Percentiles rank a stretch among this genome's conserved stretches.
Conservation (phyloP, 2,329 filamentous ascomycete species). For the Hymenoscyphus occultus region DNA sequence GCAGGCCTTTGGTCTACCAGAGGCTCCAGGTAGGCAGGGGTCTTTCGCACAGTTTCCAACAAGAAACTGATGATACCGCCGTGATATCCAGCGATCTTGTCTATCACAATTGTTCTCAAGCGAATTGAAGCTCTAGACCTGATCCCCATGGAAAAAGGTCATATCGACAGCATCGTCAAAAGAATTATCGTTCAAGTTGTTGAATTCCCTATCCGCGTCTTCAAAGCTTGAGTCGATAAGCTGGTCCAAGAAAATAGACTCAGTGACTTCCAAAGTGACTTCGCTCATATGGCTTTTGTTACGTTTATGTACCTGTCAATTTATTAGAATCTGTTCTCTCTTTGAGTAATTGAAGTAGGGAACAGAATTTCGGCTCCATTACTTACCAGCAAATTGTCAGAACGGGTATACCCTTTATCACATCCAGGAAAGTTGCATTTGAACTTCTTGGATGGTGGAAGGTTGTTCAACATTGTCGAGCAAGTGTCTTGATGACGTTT, state of each 20-base stretch:
- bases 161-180: neutral
- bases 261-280: neutral
- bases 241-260: neutral
- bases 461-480: neutral
- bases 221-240: neutral
- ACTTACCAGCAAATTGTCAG: conserved; percentile 3
- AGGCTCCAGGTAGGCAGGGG: neutral
- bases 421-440: neutral
- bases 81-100: neutral
- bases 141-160: neutral
- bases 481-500: neutral
- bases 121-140: neutral
- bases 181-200: neutral
- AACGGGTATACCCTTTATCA: neutral
- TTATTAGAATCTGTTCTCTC: neutral
- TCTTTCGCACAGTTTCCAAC: neutral
- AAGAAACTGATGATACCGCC: neutral
- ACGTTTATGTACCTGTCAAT: neutral
- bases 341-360: neutral
- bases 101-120: neutral
- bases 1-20: neutral
- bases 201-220: neutral
- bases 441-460: neutral
- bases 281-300: neutral
- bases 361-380: neutral